Percentiles rank a stretch among this genome's conserved stretches.
phyloP scores from a whole-genome alignment of 2,329 filamentous ascomycete species.

The Onygena corvina region DNA sequence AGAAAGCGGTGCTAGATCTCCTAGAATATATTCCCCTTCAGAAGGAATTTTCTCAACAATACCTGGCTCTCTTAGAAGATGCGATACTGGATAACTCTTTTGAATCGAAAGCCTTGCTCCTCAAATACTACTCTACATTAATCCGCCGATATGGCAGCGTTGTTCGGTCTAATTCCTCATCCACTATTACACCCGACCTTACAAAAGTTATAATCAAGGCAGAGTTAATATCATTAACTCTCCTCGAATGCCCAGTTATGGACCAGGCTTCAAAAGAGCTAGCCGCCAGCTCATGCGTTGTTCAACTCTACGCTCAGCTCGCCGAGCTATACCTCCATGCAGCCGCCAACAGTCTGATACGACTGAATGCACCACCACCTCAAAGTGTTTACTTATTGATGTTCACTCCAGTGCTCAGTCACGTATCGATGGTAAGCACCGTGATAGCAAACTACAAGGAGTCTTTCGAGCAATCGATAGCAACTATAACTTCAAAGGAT shows the following conservation, averaged over 20 bases:
- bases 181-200: constrained; percentile 15
- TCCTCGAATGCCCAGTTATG: constrained; percentile 43
- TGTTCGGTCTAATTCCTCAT: constrained; percentile 22
- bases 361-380: constrained; percentile 56
- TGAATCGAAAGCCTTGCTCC: constrained; percentile 46
- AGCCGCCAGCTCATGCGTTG: constrained; percentile 39
- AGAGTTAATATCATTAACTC: constrained; percentile 43
- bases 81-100: constrained; percentile 29
- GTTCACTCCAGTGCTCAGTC: constrained; percentile 52
- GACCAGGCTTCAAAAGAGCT: constrained; percentile 6
- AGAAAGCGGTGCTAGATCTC: constrained; percentile 30
- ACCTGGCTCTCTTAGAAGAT: constrained; percentile 32
- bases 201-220: constrained; percentile 42
- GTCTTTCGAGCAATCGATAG: constrained; percentile 54
- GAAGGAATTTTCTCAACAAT: constrained; percentile 26
- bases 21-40: constrained; percentile 26
- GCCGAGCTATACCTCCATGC: constrained; percentile 45
- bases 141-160: constrained; percentile 44
- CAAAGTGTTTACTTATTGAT: constrained; percentile 58
- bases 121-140: constrained; percentile 56
- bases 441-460: constrained; percentile 62
- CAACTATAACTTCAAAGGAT: constrained; percentile 25
- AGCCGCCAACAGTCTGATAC: constrained; percentile 43
- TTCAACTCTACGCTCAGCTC: constrained; percentile 58
- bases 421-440: constrained; percentile 56